Percentiles rank a stretch among this genome's conserved stretches.
These are phyloP conservation scores for Mycocentrospora acerina DNA, from an alignment of 2,329 filamentous ascomycete species.

Conservation along the genomic window DNA sequence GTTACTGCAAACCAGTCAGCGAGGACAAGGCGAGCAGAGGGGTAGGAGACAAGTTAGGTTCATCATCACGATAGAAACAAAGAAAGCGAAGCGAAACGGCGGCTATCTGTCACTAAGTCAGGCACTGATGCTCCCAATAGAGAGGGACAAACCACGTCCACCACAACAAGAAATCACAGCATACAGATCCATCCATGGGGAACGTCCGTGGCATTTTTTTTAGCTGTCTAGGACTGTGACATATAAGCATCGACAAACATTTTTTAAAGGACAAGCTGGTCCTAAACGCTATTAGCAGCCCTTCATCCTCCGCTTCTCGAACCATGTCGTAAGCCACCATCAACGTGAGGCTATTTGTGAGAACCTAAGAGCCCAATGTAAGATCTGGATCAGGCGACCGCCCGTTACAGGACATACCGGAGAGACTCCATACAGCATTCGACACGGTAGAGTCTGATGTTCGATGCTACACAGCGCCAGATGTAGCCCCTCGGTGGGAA, in stretches of 20 bases:
- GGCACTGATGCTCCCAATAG: slow-evolving; percentile 6
- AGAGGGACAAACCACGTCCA: slow-evolving; percentile 14
- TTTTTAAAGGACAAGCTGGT: slow-evolving; percentile 19
- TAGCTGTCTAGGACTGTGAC: slow-evolving; percentile 4
- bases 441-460: not conserved
- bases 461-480: not conserved
- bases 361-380: slow-evolving; percentile 17
- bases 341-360: slow-evolving; percentile 3
- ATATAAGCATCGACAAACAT: slow-evolving; percentile 12
- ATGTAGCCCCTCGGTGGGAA: slow-evolving; percentile 1
- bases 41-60: too few relatives aligned
- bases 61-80: too few relatives aligned
- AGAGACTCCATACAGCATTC: slow-evolving; percentile 1
- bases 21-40: too few relatives aligned
- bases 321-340: slow-evolving; percentile 5
- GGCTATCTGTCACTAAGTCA: slow-evolving; percentile 15
- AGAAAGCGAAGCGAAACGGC: too few relatives aligned
- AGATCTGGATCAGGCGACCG: slow-evolving; percentile 16
- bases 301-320: slow-evolving; percentile 11
- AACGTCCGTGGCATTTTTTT: slow-evolving; percentile 6
- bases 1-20: too few relatives aligned
- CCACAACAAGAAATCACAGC: not conserved
- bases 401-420: slow-evolving; percentile 20
- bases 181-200: not conserved
- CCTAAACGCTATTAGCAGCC: slow-evolving; percentile 28